Conservation (phyloP, 306 rosid genomes). For the Acacia acuminata region DNA sequence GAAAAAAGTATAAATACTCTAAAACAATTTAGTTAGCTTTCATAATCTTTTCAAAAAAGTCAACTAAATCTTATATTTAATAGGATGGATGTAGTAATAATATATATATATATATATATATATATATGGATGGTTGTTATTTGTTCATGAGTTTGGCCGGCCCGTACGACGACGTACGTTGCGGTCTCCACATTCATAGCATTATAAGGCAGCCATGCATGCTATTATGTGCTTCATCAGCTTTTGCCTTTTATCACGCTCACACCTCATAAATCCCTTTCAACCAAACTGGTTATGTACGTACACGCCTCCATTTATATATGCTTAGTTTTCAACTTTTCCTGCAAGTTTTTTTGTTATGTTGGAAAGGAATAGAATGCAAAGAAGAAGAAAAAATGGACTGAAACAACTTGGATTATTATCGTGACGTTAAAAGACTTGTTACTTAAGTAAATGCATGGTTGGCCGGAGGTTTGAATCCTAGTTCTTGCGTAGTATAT, state of each 20-base stretch:
- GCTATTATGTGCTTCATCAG: slow-evolving; percentile 5
- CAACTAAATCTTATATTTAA: too few relatives aligned
- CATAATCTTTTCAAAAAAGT: too few relatives aligned
- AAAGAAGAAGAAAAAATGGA: too few relatives aligned
- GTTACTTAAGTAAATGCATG: not conserved
- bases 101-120: too few relatives aligned
- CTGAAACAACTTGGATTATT: not conserved
- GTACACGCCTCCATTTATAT: not conserved
- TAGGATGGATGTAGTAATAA: too few relatives aligned
- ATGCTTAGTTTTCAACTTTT: too few relatives aligned
- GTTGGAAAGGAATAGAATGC: too few relatives aligned
- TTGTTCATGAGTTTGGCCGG: not conserved
- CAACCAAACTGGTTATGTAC: not conserved
- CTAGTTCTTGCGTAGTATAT: too few relatives aligned
- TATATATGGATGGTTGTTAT: too few relatives aligned
- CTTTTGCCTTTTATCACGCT: slow-evolving; percentile 15
- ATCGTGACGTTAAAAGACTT: not conserved
- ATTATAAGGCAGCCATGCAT: slow-evolving; percentile 19
- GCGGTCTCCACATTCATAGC: slow-evolving; percentile 28
- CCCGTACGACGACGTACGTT: not conserved
- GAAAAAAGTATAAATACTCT: too few relatives aligned
- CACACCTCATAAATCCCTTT: slow-evolving; percentile 8
- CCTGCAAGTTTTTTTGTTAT: too few relatives aligned
- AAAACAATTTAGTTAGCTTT: too few relatives aligned
- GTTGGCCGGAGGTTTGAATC: not conserved